Conservation (phyloP, 441 rosid species). For the Viola pubescens region DNA sequence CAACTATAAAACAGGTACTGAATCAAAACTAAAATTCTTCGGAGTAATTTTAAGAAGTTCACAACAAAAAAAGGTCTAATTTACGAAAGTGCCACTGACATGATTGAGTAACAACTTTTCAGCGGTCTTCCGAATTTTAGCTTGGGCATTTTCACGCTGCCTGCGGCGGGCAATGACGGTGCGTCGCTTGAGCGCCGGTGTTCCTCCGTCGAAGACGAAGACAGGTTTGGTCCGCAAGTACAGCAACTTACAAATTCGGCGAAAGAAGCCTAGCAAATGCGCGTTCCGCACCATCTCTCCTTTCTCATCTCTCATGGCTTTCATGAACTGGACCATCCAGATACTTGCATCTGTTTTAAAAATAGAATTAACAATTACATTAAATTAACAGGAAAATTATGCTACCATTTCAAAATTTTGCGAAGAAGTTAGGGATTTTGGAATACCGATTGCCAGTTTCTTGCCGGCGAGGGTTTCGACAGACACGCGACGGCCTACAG, state of each 20-base stretch:
- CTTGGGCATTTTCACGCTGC: slow-evolving; percentile 91
- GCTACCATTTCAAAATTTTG: background rate
- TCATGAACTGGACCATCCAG: slow-evolving; percentile 97
- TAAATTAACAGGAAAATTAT: no score
- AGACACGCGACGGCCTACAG: slow-evolving; percentile 94
- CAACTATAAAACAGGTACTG: slow-evolving; percentile 37
- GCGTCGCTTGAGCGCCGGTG: slow-evolving; percentile 89
- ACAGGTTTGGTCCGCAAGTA: slow-evolving; percentile 78
- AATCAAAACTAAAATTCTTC: background rate
- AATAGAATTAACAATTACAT: background rate
- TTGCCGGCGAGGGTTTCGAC: slow-evolving; percentile 87
- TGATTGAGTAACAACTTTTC: slow-evolving; percentile 91
- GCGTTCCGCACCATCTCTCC: slow-evolving; percentile 94
- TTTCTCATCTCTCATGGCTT: slow-evolving; percentile 95
- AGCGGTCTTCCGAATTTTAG: slow-evolving; percentile 83
- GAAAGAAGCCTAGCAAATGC: slow-evolving; percentile 82
- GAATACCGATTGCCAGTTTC: slow-evolving; percentile 74
- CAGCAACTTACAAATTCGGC: slow-evolving; percentile 84
- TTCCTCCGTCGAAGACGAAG: slow-evolving; percentile 90
- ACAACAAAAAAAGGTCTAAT: background rate
- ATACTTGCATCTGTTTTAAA: slow-evolving; percentile 69
- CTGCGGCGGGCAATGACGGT: slow-evolving; percentile 87
- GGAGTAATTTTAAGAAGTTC: background rate
- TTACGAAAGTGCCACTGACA: slow-evolving; percentile 23
- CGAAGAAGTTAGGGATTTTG: background rate